Conservation (phyloP, 352 stramenopile species). For the Phytophthora fragariaefolia region DNA sequence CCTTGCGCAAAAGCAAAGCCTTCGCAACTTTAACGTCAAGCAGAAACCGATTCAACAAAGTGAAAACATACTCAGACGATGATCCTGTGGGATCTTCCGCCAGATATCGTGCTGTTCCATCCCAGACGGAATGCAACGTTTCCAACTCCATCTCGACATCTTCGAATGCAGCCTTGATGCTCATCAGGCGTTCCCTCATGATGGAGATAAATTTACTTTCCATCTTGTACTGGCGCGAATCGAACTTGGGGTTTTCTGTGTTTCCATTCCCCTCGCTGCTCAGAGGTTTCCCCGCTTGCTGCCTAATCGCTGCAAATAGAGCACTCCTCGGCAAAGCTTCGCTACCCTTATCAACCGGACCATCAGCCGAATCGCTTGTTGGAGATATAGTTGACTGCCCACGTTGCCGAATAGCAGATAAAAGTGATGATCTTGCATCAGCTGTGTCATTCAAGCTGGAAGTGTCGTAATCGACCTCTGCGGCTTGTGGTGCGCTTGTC, state of each 20-base stretch:
- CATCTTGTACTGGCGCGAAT: conserved; percentile 55
- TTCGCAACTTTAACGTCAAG: conserved; percentile 82
- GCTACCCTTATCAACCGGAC: neutral
- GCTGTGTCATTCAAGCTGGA: too few species aligned
- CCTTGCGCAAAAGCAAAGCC: conserved; percentile 62
- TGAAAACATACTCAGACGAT: conserved; percentile 77
- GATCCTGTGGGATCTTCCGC: conserved; percentile 62
- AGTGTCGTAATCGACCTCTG: too few species aligned
- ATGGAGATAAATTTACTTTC: conserved; percentile 62
- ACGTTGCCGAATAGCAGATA: conserved; percentile 26
- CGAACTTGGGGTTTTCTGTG: conserved; percentile 35
- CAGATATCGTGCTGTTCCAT: conserved; percentile 69
- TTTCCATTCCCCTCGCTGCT: neutral
- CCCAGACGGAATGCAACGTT: conserved; percentile 65
- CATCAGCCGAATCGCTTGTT: neutral
- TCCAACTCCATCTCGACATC: conserved; percentile 73
- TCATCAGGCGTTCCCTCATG: conserved; percentile 56
- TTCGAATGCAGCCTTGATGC: conserved; percentile 62
- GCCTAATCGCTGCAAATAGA: conserved; percentile 42
- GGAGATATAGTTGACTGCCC: neutral
- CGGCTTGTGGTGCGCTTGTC: neutral
- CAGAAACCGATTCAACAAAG: conserved; percentile 73
- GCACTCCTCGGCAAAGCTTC: neutral
- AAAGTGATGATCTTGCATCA: conserved; percentile 16
- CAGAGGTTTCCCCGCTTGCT: conserved; percentile 11